Conservation (phyloP, 2,329 filamentous ascomycete species). For the Cordyceps pruinosa region DNA sequence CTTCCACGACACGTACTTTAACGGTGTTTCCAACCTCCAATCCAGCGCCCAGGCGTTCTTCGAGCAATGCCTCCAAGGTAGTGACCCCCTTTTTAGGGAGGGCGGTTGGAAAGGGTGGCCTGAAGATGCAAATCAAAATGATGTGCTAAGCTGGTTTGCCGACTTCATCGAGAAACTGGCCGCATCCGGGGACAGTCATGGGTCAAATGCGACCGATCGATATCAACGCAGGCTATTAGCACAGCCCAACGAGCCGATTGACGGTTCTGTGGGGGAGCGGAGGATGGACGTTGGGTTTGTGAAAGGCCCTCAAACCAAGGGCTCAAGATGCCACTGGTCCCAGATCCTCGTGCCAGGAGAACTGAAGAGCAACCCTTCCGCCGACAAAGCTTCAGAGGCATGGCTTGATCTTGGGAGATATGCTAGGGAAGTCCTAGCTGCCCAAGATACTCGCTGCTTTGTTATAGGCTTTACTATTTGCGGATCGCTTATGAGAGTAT, state of each 20-base stretch:
- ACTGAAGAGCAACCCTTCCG: constrained; percentile 38
- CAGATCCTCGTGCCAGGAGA: constrained; percentile 39
- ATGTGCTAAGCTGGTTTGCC: background rate
- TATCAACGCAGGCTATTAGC: background rate
- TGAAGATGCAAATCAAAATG: background rate
- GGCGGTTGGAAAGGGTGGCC: background rate
- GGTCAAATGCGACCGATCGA: background rate
- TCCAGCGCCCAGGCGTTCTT: too few species aligned
- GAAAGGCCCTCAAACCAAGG: constrained; percentile 7
- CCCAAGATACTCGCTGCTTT: constrained; percentile 36
- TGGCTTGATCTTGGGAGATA: constrained; percentile 38
- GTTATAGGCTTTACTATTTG: constrained; percentile 43
- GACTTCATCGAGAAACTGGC: background rate
- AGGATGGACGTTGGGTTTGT: constrained; percentile 27
- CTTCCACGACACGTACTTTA: too few species aligned
- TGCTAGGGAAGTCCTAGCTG: constrained; percentile 35
- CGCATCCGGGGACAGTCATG: background rate
- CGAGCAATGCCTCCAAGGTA: background rate
- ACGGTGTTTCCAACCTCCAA: too few species aligned
- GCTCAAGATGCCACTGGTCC: constrained; percentile 28
- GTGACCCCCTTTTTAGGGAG: background rate
- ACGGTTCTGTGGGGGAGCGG: background rate
- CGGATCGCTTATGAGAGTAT: constrained; percentile 38
- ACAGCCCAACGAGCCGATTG: background rate
- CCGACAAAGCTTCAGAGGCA: constrained; percentile 24